Evolutionary conservation across 2,329 filamentous ascomycete species (phyloP), one percentile per base, ranked within the genome.

Genomic region (Escovopsis sp.): DNA sequence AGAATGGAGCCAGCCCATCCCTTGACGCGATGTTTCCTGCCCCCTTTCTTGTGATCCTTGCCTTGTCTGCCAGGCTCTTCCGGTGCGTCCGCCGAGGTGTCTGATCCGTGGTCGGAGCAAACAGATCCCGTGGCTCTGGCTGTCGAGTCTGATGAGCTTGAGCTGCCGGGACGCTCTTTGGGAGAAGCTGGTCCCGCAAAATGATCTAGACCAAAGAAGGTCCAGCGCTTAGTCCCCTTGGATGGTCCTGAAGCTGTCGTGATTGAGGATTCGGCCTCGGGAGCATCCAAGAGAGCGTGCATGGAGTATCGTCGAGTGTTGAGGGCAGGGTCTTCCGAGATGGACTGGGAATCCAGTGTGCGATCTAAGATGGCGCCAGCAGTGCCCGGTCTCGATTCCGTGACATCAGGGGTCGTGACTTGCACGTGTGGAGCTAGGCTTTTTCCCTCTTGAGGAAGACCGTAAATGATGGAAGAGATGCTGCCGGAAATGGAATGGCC

Each of bases 401-500:
- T 50, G n/a, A 53, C 52, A 26, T 60, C 60, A 13, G 56, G 56
- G 4, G 63, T 60, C 13, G 58, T 48, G 33, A 51, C 63, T 15
- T 60, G 56, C 3, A 57, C 55, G 4, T 63, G 39, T 43, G 53
- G 36, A 41, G 50, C 40, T 41, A 53, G 43, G 55, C 41, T 53
- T 58, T 56, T 56, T 57, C 58, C 37, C 60, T 68, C 46, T 39
- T 45, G 45, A 38, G 58, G 54, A 23, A 65, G 67, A 11, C 67
- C 68, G 10, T 80, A 83, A 4, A 82, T 63, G 29, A 88, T 65
- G 0, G 83, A 92, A 4, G 81, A 86, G 32, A 90, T 75, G 54
- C 82, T 92, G 38, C 79, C 80, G 18, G 80, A 80, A 25, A 83
- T 67, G 2, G 78, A 83, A 52, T 88, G 83, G 5, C 75, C 72